These are phyloP conservation scores for Turnera subulata DNA, from an alignment of 345 rosid species.

Conservation along the genomic window DNA sequence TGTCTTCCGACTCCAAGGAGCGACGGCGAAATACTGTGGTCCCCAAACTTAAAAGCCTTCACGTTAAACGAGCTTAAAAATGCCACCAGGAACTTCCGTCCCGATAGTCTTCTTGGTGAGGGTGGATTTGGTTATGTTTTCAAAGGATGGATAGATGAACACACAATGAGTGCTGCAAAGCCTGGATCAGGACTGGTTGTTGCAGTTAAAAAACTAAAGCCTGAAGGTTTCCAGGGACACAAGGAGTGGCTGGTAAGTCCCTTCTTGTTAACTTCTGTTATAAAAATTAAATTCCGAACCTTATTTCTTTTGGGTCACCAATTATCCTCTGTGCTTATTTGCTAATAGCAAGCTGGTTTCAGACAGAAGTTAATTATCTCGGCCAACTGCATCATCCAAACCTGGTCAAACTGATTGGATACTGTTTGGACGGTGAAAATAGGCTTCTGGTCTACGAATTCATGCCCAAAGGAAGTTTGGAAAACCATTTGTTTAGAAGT, in stretches of 20 bases:
- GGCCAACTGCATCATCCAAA: constrained; percentile 93
- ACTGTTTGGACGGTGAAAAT: constrained; percentile 79
- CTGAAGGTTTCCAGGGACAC: constrained; percentile 98
- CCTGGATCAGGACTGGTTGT: constrained; percentile 94
- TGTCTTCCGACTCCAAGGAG: constrained; percentile 74
- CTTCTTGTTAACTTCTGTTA: constrained; percentile 3
- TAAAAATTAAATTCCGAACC: no score
- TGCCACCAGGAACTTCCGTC: constrained; percentile 89
- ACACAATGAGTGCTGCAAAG: constrained; percentile 55
- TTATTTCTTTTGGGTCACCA: no score
- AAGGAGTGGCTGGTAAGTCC: constrained; percentile 93
- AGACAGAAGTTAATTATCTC: constrained; percentile 96
- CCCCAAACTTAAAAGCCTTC: constrained; percentile 86
- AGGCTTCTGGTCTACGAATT: constrained; percentile 85
- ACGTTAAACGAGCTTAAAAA: constrained; percentile 67
- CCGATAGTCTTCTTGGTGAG: constrained; percentile 89
- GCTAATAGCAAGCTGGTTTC: constrained; percentile 34
- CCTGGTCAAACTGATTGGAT: constrained; percentile 87
- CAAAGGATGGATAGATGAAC: constrained; percentile 94
- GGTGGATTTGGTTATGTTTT: constrained; percentile 95
- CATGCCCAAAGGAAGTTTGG: constrained; percentile 96
- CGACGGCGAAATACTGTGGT: constrained; percentile 87
- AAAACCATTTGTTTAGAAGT: constrained; percentile 67
- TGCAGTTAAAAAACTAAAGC: constrained; percentile 91
- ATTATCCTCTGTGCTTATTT: constrained; percentile 5